A percentile compares a stretch with the other conserved stretches of the same genome.
Conservation (phyloP, 1,284 basidiomycete genomes). For the Cryptococcus hybrid region DNA sequence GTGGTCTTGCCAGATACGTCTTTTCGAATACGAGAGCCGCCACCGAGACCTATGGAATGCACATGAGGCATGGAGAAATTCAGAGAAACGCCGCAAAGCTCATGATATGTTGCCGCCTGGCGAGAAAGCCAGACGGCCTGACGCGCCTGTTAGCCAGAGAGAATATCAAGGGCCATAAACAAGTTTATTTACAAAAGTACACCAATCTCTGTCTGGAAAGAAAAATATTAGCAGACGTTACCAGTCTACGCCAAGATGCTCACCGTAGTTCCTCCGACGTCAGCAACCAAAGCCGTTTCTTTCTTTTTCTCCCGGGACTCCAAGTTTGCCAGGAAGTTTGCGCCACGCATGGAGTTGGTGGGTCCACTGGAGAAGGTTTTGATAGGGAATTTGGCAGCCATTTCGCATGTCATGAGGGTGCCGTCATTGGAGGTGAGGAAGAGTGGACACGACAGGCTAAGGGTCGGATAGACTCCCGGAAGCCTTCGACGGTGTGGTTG, state of each 20-base stretch:
- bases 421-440: constrained; percentile 61
- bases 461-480: constrained; percentile 55
- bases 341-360: constrained; percentile 63
- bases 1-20: constrained; percentile 43
- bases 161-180: no score
- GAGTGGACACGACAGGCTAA: constrained; percentile 56
- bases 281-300: constrained; percentile 57
- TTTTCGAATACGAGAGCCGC: constrained; percentile 28
- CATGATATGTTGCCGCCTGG: constrained; percentile 29
- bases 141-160: no score
- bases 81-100: constrained; percentile 34
- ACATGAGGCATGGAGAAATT: constrained; percentile 42
- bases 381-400: constrained; percentile 59
- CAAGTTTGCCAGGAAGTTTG: constrained; percentile 56
- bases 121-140: constrained; percentile 9
- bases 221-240: background rate
- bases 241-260: background rate
- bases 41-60: constrained; percentile 37
- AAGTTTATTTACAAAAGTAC: background rate
- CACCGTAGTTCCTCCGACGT: constrained; percentile 59
- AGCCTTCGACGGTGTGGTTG: constrained; percentile 55
- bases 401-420: constrained; percentile 56
- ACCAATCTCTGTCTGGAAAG: constrained; percentile 12
- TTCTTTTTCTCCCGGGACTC: constrained; percentile 33
- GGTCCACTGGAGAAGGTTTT: constrained; percentile 61